phyloP scores from a whole-genome alignment of 306 rosid genomes.

The Casuarina equisetifolia region DNA sequence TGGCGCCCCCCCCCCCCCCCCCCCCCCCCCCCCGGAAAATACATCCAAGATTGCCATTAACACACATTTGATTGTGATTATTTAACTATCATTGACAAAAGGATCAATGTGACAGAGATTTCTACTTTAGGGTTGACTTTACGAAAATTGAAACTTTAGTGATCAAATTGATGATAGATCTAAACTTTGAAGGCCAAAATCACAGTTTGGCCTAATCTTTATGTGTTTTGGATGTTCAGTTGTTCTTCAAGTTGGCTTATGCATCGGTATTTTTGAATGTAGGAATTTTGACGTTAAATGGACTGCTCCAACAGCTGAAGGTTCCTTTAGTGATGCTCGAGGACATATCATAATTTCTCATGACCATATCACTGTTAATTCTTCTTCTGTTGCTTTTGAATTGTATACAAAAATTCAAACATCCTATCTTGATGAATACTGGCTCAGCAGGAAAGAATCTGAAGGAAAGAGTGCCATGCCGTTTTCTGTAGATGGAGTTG shows the following conservation, averaged over 20 bases:
- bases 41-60: too few species aligned
- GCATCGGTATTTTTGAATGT: slow-evolving; percentile 23
- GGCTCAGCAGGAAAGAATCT: slow-evolving; percentile 41
- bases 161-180: background rate
- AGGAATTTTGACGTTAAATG: slow-evolving; percentile 89
- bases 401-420: slow-evolving; percentile 64
- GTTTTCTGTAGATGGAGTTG: slow-evolving; percentile 64
- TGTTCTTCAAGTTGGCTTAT: slow-evolving; percentile 31
- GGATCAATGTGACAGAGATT: background rate
- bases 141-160: background rate
- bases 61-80: background rate
- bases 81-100: background rate
- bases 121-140: background rate
- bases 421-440: slow-evolving; percentile 50
- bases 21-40: background rate
- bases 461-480: slow-evolving; percentile 45
- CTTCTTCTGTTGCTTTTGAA: slow-evolving; percentile 87
- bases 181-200: background rate
- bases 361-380: slow-evolving; percentile 56
- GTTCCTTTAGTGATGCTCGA: slow-evolving; percentile 83
- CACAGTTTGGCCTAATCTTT: background rate
- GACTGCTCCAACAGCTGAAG: slow-evolving; percentile 85
- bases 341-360: slow-evolving; percentile 86
- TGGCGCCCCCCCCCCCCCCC: background rate
- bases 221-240: slow-evolving; percentile 17